Evolutionary conservation across 257 asterid species (phyloP).

Genomic region (Solanum etuberosum): DNA sequence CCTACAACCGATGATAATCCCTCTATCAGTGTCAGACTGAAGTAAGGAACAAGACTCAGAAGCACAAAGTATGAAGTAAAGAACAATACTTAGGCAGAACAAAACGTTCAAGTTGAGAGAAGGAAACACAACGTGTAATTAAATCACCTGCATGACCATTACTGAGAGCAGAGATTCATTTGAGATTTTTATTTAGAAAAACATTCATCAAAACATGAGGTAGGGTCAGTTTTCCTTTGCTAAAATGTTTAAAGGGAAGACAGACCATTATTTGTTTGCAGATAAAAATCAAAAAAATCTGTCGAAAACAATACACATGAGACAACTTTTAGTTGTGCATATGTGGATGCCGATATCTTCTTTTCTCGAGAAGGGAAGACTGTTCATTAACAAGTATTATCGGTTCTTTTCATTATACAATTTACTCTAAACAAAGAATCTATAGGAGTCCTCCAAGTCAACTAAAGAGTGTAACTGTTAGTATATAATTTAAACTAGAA

Average conservation of each 20-base stretch:
- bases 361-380: background rate
- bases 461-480: background rate
- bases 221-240: background rate
- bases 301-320: background rate
- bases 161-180: background rate
- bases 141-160: background rate
- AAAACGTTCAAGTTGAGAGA: background rate
- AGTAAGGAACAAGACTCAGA: background rate
- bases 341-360: background rate
- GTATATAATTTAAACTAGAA: background rate
- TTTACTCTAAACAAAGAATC: background rate
- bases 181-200: background rate
- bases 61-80: background rate
- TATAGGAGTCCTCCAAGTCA: background rate
- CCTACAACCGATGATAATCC: slow-evolving; percentile 6
- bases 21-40: background rate
- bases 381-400: background rate
- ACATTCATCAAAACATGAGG: background rate
- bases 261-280: background rate
- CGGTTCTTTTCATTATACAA: background rate
- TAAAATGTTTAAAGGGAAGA: background rate
- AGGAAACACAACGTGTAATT: background rate
- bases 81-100: background rate
- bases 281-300: background rate
- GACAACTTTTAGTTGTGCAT: background rate